phyloP scores from a whole-genome alignment of 805 yeast species.

The Maudiozyma serrabonitensis region DNA sequence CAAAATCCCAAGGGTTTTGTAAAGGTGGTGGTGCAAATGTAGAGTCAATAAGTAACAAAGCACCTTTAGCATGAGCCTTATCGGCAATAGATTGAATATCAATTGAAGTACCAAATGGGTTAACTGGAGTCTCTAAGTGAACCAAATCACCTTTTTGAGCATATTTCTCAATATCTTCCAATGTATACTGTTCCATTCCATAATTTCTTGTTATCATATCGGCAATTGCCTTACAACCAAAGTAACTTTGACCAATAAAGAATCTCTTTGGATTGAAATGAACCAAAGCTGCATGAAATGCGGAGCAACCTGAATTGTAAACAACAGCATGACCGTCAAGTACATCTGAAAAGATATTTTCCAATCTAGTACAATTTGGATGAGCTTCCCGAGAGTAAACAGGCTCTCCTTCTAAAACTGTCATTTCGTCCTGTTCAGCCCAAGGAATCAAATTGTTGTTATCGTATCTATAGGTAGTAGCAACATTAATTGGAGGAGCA shows the following conservation, averaged over 20 bases:
- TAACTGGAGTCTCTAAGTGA: slow-evolving; percentile 81
- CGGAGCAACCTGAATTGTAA: slow-evolving; percentile 73
- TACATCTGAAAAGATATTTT: slow-evolving; percentile 50
- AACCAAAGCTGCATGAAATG: slow-evolving; percentile 67
- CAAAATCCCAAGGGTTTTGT: slow-evolving; percentile 69
- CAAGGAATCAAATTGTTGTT: slow-evolving; percentile 44
- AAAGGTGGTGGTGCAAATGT: slow-evolving; percentile 94
- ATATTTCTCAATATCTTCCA: slow-evolving; percentile 41
- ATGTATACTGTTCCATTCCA: slow-evolving; percentile 41
- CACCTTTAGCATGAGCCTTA: slow-evolving; percentile 71
- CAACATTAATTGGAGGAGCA: slow-evolving; percentile 69
- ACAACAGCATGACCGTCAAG: slow-evolving; percentile 57
- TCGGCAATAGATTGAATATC: slow-evolving; percentile 56
- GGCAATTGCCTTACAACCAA: slow-evolving; percentile 71
- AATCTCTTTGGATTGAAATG: slow-evolving; percentile 63
- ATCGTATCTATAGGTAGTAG: slow-evolving; percentile 69
- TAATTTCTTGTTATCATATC: slow-evolving; percentile 51
- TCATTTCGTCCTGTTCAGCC: slow-evolving; percentile 29
- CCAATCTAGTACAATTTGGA: slow-evolving; percentile 62
- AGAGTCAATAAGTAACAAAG: slow-evolving; percentile 65
- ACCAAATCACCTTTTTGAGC: slow-evolving; percentile 58
- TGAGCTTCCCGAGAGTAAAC: slow-evolving; percentile 68
- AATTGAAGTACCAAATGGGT: slow-evolving; percentile 66
- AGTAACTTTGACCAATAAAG: slow-evolving; percentile 74
- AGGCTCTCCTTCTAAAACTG: slow-evolving; percentile 29